These are phyloP conservation scores for Paraleonurus japonicus DNA, from an alignment of 257 asterid genomes.

Conservation along the genomic window DNA sequence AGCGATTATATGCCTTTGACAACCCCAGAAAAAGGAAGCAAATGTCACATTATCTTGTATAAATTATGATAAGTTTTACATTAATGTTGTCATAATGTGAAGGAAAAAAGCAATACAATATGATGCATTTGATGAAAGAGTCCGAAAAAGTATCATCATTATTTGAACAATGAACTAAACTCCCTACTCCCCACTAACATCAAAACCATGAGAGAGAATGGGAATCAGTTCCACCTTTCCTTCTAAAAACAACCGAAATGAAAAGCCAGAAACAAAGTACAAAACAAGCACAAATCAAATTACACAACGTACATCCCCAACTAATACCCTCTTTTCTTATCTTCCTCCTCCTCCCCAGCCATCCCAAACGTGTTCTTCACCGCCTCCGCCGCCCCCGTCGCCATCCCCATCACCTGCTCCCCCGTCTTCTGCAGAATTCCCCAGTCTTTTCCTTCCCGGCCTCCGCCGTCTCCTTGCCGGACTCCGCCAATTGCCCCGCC, in stretches of 20 bases:
- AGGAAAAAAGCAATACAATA: too few species aligned
- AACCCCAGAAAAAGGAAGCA: too few species aligned
- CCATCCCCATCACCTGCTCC: constrained; percentile 61
- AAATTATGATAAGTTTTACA: too few species aligned
- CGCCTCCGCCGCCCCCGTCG: constrained; percentile 49
- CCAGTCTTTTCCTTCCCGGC: constrained; percentile 81
- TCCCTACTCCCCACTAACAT: not conserved
- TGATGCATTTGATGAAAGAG: too few species aligned
- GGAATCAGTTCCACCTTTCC: not conserved
- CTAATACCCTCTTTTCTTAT: constrained; percentile 9
- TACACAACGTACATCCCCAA: not conserved
- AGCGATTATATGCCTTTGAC: too few species aligned
- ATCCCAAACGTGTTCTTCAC: constrained; percentile 48
- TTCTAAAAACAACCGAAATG: not conserved
- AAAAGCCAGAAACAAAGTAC: not conserved
- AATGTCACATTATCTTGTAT: too few species aligned
- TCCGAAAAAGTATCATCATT: not conserved
- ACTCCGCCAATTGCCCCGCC: constrained; percentile 54
- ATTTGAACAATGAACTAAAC: constrained; percentile 1
- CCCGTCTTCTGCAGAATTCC: constrained; percentile 65
- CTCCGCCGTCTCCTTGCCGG: constrained; percentile 57
- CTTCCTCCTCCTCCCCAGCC: constrained; percentile 35
- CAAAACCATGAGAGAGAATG: not conserved
- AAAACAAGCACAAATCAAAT: constrained; percentile 7
- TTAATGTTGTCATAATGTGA: too few species aligned